Base-by-base conservation (phyloP, 306 rosid genomes). In the Alnus rubra region DNA sequence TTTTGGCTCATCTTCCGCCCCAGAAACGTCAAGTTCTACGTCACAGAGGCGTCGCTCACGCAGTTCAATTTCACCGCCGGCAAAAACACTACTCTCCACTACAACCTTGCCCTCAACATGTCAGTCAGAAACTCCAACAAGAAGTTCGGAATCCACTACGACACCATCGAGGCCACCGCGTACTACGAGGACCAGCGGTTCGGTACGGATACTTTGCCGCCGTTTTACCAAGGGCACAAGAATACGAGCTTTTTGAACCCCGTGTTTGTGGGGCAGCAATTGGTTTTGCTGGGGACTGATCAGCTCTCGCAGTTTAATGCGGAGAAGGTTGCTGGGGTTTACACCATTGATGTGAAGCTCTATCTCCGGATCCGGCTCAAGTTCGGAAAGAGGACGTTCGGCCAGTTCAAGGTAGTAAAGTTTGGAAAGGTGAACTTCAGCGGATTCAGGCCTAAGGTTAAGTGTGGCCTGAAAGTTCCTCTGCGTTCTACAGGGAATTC, bases 151-250 rank as follows among this genome's bases (percentile, higher is more conserved):
- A 7, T 93, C 77, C 85, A 93, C 86, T 93, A 88, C 79, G 97
- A 93, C 63, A 48, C 42, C 74, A 84, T 93, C 84, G 88, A 89
- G 51, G 93, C 91, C 28, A 71, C 84, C 0, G 87, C 90, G 2
- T 3, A 74, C 19, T 89, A 63, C 82, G 89, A 84, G 55, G 92
- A 74, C 44, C 80, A 64, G 7, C 60, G 94, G 65, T 74, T 91
- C 70, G 72, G 23, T 45, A 28, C 86, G 0, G 11, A 16, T 31
- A 2, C 0, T 11, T 56, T 86, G 19, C 44, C 76, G 0, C 81
- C 81, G 2, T 93, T 93, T 80, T 89, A 93, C 69, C 91, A 85
- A 73, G 93, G 97, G 0, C 97, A 93, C 79, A 91, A 93, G 88
- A 87, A 14, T 39, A 93, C 97, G 3, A 65, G 53, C 7, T 10